These are phyloP conservation scores for Sugiyamaella novakii DNA, from an alignment of 1,139 yeast genomes.

Conservation along the genomic window DNA sequence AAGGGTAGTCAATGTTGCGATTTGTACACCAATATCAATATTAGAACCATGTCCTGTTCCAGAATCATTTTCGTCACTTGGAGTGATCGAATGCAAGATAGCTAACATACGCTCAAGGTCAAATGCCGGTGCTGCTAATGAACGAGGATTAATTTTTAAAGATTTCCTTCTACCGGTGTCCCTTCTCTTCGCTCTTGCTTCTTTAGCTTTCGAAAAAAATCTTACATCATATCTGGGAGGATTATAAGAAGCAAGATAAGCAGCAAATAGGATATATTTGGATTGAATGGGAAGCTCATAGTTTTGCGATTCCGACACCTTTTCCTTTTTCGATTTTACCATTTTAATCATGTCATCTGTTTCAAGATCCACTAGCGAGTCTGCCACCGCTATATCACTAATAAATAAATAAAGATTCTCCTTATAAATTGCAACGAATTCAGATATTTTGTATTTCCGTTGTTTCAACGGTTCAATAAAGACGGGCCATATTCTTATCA, in stretches of 20 bases:
- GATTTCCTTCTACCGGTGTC: conserved; percentile 48
- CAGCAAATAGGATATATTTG: conserved; percentile 65
- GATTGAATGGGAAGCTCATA: conserved; percentile 53
- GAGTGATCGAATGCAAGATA: conserved; percentile 59
- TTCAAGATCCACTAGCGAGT: conserved; percentile 28
- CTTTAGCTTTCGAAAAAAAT: conserved; percentile 61
- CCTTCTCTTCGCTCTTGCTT: conserved; percentile 49
- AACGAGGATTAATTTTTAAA: conserved; percentile 53
- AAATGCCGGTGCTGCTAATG: conserved; percentile 62
- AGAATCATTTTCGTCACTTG: conserved; percentile 28
- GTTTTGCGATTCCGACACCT: neutral
- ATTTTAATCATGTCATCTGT: conserved; percentile 15
- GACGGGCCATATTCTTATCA: conserved; percentile 53
- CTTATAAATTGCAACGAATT: conserved; percentile 53
- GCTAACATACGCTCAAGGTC: conserved; percentile 72
- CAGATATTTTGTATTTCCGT: conserved; percentile 43
- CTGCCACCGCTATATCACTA: conserved; percentile 46
- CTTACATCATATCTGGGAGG: conserved; percentile 62
- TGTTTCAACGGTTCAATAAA: conserved; percentile 49
- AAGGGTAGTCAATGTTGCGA: conserved; percentile 61
- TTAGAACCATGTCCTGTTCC: conserved; percentile 42
- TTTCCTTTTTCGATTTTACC: conserved; percentile 3
- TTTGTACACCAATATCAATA: conserved; percentile 57
- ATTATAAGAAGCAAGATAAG: conserved; percentile 69
- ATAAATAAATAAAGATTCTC: conserved; percentile 48